Evolutionary conservation across 495 filamentous ascomycete species (phyloP).

Genomic region (Hyaloscypha finlandica): DNA sequence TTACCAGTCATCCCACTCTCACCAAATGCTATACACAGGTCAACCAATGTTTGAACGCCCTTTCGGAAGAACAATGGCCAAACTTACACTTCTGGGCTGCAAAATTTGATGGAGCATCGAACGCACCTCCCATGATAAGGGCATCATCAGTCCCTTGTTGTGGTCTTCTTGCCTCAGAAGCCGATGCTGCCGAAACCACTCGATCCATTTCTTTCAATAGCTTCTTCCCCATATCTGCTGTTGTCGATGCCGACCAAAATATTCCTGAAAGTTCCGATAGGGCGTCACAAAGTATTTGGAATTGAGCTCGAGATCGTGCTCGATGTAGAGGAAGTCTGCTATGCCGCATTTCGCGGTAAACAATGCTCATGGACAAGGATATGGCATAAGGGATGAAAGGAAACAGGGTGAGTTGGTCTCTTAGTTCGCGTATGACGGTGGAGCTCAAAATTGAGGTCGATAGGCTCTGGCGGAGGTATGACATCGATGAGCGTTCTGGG

Average conservation of each 20-base stretch:
- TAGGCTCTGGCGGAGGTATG: slow-evolving; percentile 60
- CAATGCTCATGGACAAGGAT: slow-evolving; percentile 66
- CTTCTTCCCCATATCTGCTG: slow-evolving; percentile 55
- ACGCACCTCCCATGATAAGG: background rate
- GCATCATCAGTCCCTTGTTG: slow-evolving; percentile 17
- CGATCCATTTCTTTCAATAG: slow-evolving; percentile 43
- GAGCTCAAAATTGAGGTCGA: slow-evolving; percentile 66
- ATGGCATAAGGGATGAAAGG: slow-evolving; percentile 71
- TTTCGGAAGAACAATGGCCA: background rate
- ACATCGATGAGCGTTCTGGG: slow-evolving; percentile 55
- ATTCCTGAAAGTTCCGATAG: slow-evolving; percentile 56
- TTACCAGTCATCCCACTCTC: slow-evolving; percentile 23
- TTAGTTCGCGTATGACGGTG: slow-evolving; percentile 55
- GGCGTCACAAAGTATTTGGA: slow-evolving; percentile 58
- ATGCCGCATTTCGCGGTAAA: slow-evolving; percentile 70
- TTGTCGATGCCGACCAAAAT: slow-evolving; percentile 66
- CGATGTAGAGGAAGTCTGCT: slow-evolving; percentile 64
- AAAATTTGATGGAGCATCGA: background rate
- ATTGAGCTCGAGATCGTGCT: slow-evolving; percentile 58
- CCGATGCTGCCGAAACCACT: slow-evolving; percentile 37
- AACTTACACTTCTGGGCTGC: background rate
- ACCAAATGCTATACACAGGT: slow-evolving; percentile 8
- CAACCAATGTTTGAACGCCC: background rate
- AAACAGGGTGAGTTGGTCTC: slow-evolving; percentile 54
- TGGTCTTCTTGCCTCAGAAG: slow-evolving; percentile 10